phyloP scores from a whole-genome alignment of 805 yeast species.

The Tetrapisispora phaffii region DNA sequence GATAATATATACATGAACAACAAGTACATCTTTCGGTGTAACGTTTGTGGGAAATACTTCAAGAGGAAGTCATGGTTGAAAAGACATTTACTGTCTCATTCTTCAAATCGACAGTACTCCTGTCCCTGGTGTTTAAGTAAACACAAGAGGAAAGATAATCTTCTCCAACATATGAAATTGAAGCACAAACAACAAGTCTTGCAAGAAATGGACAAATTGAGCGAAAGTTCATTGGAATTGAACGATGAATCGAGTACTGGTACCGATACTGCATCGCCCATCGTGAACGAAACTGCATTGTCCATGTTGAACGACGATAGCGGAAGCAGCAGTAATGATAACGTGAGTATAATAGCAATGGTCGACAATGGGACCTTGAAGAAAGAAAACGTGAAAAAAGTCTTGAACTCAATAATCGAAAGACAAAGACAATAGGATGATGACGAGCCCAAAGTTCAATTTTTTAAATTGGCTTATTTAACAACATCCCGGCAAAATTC shows the following conservation, averaged over 20 bases:
- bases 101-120: constrained; percentile 17
- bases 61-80: constrained; percentile 27
- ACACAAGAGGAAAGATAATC: constrained; percentile 28
- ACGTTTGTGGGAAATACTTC: constrained; percentile 25
- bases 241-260: neutral
- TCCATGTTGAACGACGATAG: neutral
- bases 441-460: too few relatives aligned
- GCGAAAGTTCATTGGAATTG: neutral
- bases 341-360: constrained; percentile 15
- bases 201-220: neutral
- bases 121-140: constrained; percentile 27
- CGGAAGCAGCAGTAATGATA: neutral
- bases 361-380: constrained; percentile 20
- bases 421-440: constrained; percentile 2
- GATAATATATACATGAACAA: neutral
- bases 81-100: constrained; percentile 26
- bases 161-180: constrained; percentile 26
- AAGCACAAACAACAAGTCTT: constrained; percentile 14
- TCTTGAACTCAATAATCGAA: constrained; percentile 17
- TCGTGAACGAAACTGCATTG: neutral
- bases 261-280: neutral
- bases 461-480: too few relatives aligned
- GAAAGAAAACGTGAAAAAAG: constrained; percentile 25
- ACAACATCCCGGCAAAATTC: too few relatives aligned
- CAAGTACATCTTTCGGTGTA: constrained; percentile 11